Percentiles rank a stretch among this genome's conserved stretches.
These are phyloP conservation scores for Monosporascus cannonballus DNA, from an alignment of 2,329 filamentous ascomycete genomes.

Conservation along the genomic window DNA sequence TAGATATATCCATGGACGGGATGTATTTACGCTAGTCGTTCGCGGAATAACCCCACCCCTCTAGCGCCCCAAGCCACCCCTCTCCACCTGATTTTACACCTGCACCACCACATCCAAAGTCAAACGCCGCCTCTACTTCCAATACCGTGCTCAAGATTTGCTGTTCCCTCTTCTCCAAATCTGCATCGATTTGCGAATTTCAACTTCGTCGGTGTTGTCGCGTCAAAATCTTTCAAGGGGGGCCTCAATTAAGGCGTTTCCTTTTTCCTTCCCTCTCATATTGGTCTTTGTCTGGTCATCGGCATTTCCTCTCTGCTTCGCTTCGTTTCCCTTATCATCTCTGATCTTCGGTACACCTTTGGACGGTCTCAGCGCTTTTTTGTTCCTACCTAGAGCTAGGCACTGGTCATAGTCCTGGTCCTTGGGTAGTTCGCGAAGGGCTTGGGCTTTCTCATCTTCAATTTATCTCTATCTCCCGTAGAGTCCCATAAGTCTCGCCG, in stretches of 20 bases:
- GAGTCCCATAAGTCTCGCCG: conserved; percentile 13
- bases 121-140: background rate
- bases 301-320: conserved; percentile 11
- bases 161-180: background rate
- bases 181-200: background rate
- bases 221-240: background rate
- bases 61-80: background rate
- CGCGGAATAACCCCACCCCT: conserved; percentile 5
- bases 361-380: background rate
- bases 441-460: conserved; percentile 8
- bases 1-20: too few relatives aligned
- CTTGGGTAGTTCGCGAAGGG: conserved; percentile 9
- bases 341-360: background rate
- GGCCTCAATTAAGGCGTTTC: conserved; percentile 13
- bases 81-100: background rate
- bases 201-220: conserved; percentile 10
- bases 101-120: background rate
- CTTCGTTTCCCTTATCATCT: conserved; percentile 8
- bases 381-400: background rate
- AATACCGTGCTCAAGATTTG: background rate
- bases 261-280: conserved; percentile 16
- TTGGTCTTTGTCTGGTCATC: conserved; percentile 16
- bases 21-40: conserved; percentile 13
- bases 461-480: conserved; percentile 14
- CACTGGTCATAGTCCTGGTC: conserved; percentile 12